Evolutionary conservation across 1,284 basidiomycete genomes (phyloP), one percentile per base, ranked within the genome.

Genomic region (Porphyrellus sp.): DNA sequence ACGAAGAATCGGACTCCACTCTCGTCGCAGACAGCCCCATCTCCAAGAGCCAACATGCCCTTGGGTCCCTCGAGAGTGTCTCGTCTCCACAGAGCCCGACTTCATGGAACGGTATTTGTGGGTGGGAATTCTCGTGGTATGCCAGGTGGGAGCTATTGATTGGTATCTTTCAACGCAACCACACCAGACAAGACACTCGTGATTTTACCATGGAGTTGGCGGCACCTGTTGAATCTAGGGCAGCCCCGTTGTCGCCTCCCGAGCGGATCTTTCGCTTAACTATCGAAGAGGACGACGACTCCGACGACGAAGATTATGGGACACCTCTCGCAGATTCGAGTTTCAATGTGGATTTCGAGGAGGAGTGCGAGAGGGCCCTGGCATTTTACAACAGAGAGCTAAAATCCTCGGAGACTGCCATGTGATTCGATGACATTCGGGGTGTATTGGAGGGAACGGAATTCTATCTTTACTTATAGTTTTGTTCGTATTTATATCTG

Each of bases 101-200:
- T 27, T 27, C 54, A 2, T 64, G 68, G 57, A 34, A 40, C 15
- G 46, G 16, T 12, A 37, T 56, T 25, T 41, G 54, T 21, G 34
- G 42, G 45, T 72, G 66, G 70, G 60, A 59, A 30, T 16, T 57
- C 8, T 66, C 55, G 28, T 68, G 67, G 67, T 65, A 71, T 23
- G 56, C 58, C 39, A 68, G 61, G 43, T 69, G 67, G 67, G 59
- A 63, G 45, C 23, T 69, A 44, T 57, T 69, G 39, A 43, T 61
- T 18, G 53, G 48, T 30, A 63, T 70, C 23, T 59, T 66, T 30
- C 65, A 62, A 42, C 47, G 49, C 12, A 55, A 65, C 20, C 48
- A 39, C 5, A 33, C 30, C 24, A 50, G 46, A 18, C 46, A 45
- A 18, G 38, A 51, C 11, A 12, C 39, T 3, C 23, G 37, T 24